These are phyloP conservation scores for Diaporthe citrichinensis DNA, from an alignment of 2,329 filamentous ascomycete genomes.

Conservation along the genomic window DNA sequence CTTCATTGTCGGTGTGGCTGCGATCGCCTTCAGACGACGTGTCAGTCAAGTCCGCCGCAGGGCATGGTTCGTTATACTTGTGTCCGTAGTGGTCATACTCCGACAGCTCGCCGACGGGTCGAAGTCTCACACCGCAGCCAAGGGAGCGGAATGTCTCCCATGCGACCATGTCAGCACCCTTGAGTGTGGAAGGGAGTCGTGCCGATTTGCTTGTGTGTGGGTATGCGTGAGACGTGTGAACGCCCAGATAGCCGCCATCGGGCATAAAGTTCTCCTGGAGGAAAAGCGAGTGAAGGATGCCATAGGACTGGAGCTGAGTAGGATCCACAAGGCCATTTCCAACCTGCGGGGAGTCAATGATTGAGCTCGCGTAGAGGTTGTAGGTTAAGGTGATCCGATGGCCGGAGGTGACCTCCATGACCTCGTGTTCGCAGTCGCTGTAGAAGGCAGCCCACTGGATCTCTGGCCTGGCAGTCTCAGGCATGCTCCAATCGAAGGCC, in stretches of 20 bases:
- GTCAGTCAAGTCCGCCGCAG: neutral
- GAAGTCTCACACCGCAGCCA: neutral
- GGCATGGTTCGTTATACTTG: neutral
- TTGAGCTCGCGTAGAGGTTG: conserved; percentile 52
- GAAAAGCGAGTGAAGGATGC: neutral
- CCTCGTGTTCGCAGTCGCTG: conserved; percentile 66
- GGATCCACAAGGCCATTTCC: neutral
- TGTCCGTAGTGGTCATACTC: neutral
- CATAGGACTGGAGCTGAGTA: neutral
- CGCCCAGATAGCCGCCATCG: conserved; percentile 58
- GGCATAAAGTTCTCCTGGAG: conserved; percentile 18
- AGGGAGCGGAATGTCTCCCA: conserved; percentile 46
- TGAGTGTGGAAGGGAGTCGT: conserved; percentile 55
- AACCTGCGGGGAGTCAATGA: fast-evolving
- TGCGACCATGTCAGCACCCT: conserved; percentile 61
- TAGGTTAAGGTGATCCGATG: conserved; percentile 72
- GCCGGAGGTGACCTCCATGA: conserved; percentile 63
- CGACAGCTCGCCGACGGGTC: neutral
- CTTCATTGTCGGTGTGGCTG: neutral
- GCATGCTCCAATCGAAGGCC: neutral
- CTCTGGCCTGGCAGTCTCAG: neutral
- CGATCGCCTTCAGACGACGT: neutral
- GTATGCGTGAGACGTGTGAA: conserved; percentile 63
- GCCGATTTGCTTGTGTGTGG: conserved; percentile 54
- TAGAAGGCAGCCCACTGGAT: neutral